Evolutionary conservation across 2,329 filamentous ascomycete genomes (phyloP), one percentile per base, ranked within the genome.

Genomic region (Epichloe uncinata): DNA sequence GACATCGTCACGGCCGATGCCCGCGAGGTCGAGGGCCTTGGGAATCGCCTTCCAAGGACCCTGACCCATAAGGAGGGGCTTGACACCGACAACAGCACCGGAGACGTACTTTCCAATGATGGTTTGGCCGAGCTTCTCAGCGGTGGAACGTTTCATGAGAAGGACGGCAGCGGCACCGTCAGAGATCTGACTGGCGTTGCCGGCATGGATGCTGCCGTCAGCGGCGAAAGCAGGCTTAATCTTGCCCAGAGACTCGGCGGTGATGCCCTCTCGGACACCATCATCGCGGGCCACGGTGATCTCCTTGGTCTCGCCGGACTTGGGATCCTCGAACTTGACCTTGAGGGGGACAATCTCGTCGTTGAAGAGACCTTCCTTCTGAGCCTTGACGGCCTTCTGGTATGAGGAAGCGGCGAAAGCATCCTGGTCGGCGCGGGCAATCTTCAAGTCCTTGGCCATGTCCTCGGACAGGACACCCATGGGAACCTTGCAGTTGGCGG

Each of bases 41-140:
- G 93, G 93, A 62, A 98, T 97, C 51, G 93, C 90, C 69, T 90
- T 90, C 81, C 88, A 95, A 47, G 93, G 93, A 1, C 93, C 93
- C 57, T 95, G 76, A 55, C 93, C 93, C 93, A 98, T 97, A 58
- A 97, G 83, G 51, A 96, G 78, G 41, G 93, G 93, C 63, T 87
- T 81, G 52, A 97, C 89, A 58, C 93, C 93, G 45, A 91, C 88
- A 47, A 96, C 74, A 52, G 85, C 85, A 40, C 88, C 86, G 45
- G 84, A 75, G 26, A 96, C 88, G 67, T 85, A 96, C 75, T 96
- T 97, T 68, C 91, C 93, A 26, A 97, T 72, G 68, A 97, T 88
- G 50, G 77, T 77, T 73, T 96, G 91, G 52, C 87, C 87, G 15
- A 97, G 84, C 57, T 79, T 78, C 74, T 95, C 84, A 45, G 93